Evolutionary conservation across 441 rosid species (phyloP).

Genomic region (Populus hybrid): DNA sequence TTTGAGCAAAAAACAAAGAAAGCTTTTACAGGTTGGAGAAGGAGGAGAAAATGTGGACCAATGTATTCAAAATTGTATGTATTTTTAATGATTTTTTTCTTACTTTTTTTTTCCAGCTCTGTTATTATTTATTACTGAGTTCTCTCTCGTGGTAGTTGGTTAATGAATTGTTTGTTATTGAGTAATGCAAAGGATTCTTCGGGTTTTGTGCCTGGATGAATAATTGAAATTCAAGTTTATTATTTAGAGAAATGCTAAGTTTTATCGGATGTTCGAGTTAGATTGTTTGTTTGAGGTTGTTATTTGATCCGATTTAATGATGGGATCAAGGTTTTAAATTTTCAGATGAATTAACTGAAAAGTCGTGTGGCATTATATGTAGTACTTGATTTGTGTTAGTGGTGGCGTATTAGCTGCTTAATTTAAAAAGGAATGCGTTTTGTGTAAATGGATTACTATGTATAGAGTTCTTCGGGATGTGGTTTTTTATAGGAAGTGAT

Average conservation of each 20-base stretch:
- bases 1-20: too few relatives aligned
- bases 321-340: background rate
- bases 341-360: background rate
- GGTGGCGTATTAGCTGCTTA: background rate
- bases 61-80: constrained; percentile 85
- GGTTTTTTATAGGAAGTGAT: background rate
- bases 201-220: background rate
- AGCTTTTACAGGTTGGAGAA: background rate
- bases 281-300: background rate
- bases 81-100: background rate
- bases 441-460: background rate
- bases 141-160: background rate
- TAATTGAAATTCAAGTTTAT: background rate
- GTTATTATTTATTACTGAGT: background rate
- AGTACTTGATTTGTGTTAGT: background rate
- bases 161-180: too few relatives aligned
- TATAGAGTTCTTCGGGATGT: background rate
- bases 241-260: background rate
- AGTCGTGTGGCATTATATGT: background rate
- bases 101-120: background rate
- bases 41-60: constrained; percentile 71
- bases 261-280: background rate
- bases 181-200: background rate
- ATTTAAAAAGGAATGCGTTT: background rate
- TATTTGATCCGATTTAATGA: background rate